Evolutionary conservation across 495 filamentous ascomycete species (phyloP).

Genomic region (Cenococcum geophilum): DNA sequence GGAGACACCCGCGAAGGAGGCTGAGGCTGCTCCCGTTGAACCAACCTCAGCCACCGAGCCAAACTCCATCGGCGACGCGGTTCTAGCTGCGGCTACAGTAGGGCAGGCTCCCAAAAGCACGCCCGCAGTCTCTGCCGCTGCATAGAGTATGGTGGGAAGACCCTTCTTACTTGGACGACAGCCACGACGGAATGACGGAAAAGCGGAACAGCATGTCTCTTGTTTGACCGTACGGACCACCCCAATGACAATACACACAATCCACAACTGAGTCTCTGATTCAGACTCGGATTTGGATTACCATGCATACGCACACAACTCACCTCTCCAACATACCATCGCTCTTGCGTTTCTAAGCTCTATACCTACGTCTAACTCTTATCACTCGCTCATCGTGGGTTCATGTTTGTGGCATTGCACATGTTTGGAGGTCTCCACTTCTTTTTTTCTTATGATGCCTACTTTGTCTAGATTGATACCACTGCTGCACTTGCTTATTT

Average conservation of each 20-base stretch:
- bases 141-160: conserved; percentile 39
- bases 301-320: conserved; percentile 16
- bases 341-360: neutral
- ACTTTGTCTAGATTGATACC: conserved; percentile 36
- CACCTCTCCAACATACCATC: conserved; percentile 11
- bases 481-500: conserved; percentile 31
- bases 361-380: conserved; percentile 16
- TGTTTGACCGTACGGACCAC: conserved; percentile 31
- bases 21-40: conserved; percentile 9
- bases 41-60: conserved; percentile 14
- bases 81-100: conserved; percentile 35
- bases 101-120: conserved; percentile 35
- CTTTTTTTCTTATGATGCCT: conserved; percentile 18
- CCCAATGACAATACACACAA: conserved; percentile 22
- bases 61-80: conserved; percentile 37
- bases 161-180: conserved; percentile 27
- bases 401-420: conserved; percentile 19
- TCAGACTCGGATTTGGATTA: conserved; percentile 20
- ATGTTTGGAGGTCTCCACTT: conserved; percentile 22
- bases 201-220: conserved; percentile 30
- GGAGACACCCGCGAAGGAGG: conserved; percentile 12
- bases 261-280: conserved; percentile 18
- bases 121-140: conserved; percentile 40
- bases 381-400: conserved; percentile 24
- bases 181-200: conserved; percentile 33